A percentile compares a stretch with the other conserved stretches of the same genome.
These are phyloP conservation scores for Syzygium syzygioides DNA, from an alignment of 441 rosid species.

Conservation along the genomic window DNA sequence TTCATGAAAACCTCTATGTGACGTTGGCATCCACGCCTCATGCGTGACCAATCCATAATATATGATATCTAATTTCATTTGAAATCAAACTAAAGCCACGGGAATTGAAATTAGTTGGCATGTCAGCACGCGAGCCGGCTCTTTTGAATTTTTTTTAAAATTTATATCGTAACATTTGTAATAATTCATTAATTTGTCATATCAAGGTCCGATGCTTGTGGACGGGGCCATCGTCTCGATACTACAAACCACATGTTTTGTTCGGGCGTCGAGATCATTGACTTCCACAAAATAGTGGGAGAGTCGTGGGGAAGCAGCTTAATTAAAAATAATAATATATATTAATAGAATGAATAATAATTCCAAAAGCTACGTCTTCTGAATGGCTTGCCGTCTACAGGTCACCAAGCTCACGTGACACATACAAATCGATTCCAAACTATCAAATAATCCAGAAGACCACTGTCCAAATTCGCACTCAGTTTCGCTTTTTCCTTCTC, in stretches of 20 bases:
- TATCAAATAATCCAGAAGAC: neutral
- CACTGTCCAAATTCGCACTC: neutral
- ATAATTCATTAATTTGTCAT: neutral
- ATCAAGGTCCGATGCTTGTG: neutral
- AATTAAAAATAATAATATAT: neutral
- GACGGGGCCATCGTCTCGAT: neutral
- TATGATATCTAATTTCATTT: neutral
- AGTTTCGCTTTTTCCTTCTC: neutral
- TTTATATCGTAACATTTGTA: neutral
- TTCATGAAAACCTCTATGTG: neutral
- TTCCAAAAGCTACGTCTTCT: neutral
- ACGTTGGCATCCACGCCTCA: neutral
- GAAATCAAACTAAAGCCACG: neutral
- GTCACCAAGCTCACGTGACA: neutral
- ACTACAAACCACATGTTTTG: neutral
- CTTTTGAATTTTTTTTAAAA: neutral
- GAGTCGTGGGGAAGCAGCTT: neutral
- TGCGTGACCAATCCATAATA: neutral
- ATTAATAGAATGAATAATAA: neutral
- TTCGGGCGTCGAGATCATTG: neutral
- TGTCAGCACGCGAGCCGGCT: neutral
- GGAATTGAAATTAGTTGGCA: neutral
- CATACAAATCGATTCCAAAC: neutral
- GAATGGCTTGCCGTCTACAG: neutral
- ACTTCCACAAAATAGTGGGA: neutral